phyloP scores from a whole-genome alignment of 176 grass and related monocot genomes.

The Bothriochloa decipiens region DNA sequence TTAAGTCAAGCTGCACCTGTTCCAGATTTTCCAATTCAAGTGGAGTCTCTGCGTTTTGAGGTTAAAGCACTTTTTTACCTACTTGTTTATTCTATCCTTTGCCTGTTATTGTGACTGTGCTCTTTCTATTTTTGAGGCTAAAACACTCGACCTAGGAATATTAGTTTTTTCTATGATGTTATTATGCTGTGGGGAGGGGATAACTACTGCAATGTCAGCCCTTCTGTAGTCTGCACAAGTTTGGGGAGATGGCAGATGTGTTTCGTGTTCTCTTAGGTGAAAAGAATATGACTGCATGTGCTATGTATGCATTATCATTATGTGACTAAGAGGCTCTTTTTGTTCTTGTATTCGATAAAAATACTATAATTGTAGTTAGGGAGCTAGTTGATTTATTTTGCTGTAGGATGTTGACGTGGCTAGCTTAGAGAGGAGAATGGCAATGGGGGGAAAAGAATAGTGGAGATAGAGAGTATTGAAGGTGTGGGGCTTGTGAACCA shows the following conservation, averaged over 20 bases:
- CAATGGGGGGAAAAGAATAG: background rate
- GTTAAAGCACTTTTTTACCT: slow-evolving; percentile 41
- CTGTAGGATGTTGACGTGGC: background rate
- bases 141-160: background rate
- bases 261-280: background rate
- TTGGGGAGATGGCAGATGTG: background rate
- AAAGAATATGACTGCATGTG: background rate
- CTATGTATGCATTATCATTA: slow-evolving; percentile 5
- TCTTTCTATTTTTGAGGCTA: slow-evolving; percentile 61
- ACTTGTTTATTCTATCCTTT: slow-evolving; percentile 28
- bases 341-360: background rate
- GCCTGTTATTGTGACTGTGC: background rate
- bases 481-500: background rate
- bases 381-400: background rate
- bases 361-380: background rate
- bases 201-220: background rate
- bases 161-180: slow-evolving; percentile 25
- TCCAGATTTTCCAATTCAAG: slow-evolving; percentile 56
- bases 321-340: background rate
- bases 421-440: background rate
- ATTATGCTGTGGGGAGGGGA: background rate
- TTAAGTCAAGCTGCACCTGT: slow-evolving; percentile 38
- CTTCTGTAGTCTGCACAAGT: background rate
- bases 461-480: background rate
- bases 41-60: slow-evolving; percentile 87